Percentiles rank a stretch among this genome's conserved stretches.
Conservation (phyloP, 257 asterid species). For the Solanum paucissectum region DNA sequence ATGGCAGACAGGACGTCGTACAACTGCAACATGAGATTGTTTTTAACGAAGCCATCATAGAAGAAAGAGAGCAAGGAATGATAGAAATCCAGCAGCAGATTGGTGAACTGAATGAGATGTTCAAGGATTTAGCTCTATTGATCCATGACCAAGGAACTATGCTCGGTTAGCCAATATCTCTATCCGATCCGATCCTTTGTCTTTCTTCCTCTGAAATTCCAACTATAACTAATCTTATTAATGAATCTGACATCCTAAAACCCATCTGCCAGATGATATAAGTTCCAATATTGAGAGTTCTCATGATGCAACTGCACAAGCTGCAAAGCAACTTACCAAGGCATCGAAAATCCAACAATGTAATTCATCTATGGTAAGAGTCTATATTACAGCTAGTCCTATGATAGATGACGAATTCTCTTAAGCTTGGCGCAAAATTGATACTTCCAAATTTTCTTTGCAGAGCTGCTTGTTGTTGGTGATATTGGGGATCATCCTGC, state of each 20-base stretch:
- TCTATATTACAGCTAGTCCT: neutral
- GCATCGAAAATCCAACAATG: conserved; percentile 78
- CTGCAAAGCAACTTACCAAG: conserved; percentile 66
- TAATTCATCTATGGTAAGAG: conserved; percentile 66
- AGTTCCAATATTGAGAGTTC: conserved; percentile 65
- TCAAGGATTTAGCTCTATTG: conserved; percentile 82
- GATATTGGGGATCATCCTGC: conserved; percentile 67
- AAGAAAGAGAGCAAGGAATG: conserved; percentile 91
- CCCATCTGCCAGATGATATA: conserved; percentile 49
- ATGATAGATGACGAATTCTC: neutral
- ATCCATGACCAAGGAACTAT: conserved; percentile 89
- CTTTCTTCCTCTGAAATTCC: neutral
- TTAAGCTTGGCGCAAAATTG: neutral
- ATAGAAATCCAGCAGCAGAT: conserved; percentile 86
- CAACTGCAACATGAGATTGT: conserved; percentile 77
- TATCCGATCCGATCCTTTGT: neutral
- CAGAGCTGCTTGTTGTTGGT: conserved; percentile 82
- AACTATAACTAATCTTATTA: neutral
- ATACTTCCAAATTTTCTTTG: neutral
- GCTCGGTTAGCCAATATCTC: conserved; percentile 45
- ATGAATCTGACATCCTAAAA: neutral
- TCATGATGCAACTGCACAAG: conserved; percentile 82
- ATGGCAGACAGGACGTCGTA: conserved; percentile 65
- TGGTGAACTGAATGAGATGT: conserved; percentile 89
- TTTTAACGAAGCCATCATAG: conserved; percentile 75